Evolutionary conservation across 2,329 filamentous ascomycete genomes (phyloP).

Genomic region (Coniochaeta pulveracea): DNA sequence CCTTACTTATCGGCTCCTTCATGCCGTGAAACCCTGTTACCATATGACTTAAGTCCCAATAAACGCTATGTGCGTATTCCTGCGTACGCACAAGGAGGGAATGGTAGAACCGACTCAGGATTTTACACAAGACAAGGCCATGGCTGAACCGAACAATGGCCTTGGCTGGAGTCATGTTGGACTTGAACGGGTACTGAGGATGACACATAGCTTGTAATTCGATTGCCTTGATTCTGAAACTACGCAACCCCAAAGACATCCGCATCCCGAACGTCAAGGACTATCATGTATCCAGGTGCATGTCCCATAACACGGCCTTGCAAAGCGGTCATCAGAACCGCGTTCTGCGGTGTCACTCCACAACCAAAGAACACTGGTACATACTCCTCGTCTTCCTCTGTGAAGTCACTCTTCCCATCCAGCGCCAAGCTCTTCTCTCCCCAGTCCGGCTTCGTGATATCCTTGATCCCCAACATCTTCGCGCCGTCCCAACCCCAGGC

Average conservation of each 20-base stretch:
- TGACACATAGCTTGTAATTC: neutral
- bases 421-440: constrained; percentile 34
- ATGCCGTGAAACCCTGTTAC: no score
- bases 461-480: constrained; percentile 36
- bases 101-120: no score
- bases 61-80: no score
- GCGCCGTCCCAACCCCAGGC: constrained; percentile 53
- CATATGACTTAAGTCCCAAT: no score
- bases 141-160: no score
- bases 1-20: no score
- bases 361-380: constrained; percentile 53
- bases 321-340: constrained; percentile 43
- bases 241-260: constrained; percentile 24
- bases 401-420: constrained; percentile 24
- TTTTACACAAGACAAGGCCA: no score
- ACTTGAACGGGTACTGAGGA: neutral
- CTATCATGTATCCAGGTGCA: constrained; percentile 50
- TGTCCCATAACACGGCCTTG: constrained; percentile 49
- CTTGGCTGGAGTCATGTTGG: no score
- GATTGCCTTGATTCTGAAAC: neutral
- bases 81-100: no score
- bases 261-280: constrained; percentile 37
- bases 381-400: constrained; percentile 24
- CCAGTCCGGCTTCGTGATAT: constrained; percentile 43
- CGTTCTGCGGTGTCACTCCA: constrained; percentile 55